Percentiles rank a stretch among this genome's conserved stretches.
phyloP scores from a whole-genome alignment of 2,329 filamentous ascomycete species.

The Dendrostoma leiphaemia region DNA sequence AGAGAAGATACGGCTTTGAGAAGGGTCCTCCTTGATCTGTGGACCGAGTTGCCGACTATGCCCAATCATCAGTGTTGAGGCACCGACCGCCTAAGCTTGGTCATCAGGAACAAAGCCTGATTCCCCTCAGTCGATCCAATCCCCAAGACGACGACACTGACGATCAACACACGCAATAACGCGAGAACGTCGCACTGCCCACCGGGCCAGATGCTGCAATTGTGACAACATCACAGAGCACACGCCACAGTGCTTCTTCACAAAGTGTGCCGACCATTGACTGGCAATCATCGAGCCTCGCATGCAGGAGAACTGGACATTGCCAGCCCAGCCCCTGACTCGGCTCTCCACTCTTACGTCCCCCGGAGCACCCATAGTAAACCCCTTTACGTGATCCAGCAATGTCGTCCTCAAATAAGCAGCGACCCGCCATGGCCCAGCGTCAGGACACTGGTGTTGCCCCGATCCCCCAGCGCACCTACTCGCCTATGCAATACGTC shows the following conservation, averaged over 20 bases:
- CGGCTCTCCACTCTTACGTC: constrained; percentile 2
- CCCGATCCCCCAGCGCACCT: constrained; percentile 22
- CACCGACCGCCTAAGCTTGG: not conserved
- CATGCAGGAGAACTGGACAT: not conserved
- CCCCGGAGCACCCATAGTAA: not conserved
- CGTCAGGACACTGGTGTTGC: constrained; percentile 15
- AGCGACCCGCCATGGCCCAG: constrained; percentile 38
- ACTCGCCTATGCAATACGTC: constrained; percentile 68
- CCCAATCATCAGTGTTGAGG: not conserved
- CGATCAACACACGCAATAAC: not conserved
- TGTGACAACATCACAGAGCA: not conserved
- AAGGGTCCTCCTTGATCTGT: not conserved
- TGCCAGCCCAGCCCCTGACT: constrained; percentile 2
- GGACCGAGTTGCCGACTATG: not conserved
- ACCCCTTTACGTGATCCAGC: not conserved
- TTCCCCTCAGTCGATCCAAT: not conserved
- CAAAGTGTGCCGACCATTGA: not conserved
- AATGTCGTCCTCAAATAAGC: constrained; percentile 50
- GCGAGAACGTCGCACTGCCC: not conserved
- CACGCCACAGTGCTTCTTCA: not conserved
- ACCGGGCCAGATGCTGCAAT: not conserved
- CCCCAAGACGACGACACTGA: not conserved
- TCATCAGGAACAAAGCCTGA: not conserved
- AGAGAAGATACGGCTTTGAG: not conserved
- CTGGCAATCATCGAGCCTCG: not conserved